Conservation (phyloP, 495 filamentous ascomycete genomes). For the Chaetomium cochliodes region DNA sequence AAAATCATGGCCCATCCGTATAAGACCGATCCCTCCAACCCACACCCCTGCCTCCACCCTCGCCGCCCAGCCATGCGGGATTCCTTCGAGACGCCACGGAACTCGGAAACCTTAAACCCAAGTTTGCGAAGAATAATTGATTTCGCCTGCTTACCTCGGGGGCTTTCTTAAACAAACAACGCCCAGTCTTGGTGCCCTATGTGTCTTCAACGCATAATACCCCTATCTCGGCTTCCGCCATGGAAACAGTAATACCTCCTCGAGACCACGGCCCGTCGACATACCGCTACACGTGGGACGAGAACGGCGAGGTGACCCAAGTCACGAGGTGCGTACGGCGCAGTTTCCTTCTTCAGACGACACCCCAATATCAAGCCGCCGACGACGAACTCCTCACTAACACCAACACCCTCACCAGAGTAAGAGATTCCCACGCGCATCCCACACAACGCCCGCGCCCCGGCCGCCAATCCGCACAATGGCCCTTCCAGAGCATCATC, state of each 20-base stretch:
- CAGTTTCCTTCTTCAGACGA: not conserved
- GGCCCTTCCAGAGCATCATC: constrained; percentile 39
- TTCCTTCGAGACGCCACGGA: constrained; percentile 4
- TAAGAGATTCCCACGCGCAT: constrained; percentile 16
- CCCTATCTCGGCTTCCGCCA: constrained; percentile 24
- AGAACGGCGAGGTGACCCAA: constrained; percentile 36
- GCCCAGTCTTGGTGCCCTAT: constrained; percentile 19
- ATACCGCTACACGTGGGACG: constrained; percentile 37
- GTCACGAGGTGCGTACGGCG: constrained; percentile 29
- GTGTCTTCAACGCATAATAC: constrained; percentile 11
- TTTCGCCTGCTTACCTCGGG: not conserved
- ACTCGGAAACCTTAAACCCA: not conserved
- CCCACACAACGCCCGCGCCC: constrained; percentile 15
- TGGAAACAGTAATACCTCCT: constrained; percentile 39
- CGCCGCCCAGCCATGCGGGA: constrained; percentile 20
- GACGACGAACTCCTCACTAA: not conserved
- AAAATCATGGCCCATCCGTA: constrained; percentile 5
- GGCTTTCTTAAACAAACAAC: not conserved
- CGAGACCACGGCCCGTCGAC: constrained; percentile 35
- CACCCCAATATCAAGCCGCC: not conserved
- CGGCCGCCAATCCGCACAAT: constrained; percentile 32
- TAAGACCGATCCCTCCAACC: constrained; percentile 18
- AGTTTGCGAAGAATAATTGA: not conserved
- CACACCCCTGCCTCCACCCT: constrained; percentile 14
- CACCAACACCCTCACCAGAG: constrained; percentile 9